Conservation (phyloP, 106 monocot species). For the Acanthochlamys bracteata region DNA sequence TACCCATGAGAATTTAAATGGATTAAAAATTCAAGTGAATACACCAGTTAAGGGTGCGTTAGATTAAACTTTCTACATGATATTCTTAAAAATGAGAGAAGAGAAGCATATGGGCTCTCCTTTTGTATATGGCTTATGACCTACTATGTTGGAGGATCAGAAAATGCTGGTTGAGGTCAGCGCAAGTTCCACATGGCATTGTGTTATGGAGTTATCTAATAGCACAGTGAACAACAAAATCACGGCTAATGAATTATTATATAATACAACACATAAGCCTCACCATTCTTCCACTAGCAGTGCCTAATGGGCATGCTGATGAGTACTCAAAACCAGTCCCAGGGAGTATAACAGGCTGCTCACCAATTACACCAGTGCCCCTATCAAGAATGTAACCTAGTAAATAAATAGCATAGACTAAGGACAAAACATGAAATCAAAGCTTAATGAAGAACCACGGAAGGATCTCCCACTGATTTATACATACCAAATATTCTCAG, state of each 20-base stretch:
- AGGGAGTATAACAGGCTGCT: constrained; percentile 97
- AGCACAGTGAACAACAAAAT: background rate
- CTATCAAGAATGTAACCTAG: constrained; percentile 19
- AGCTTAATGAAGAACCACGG: constrained; percentile 3
- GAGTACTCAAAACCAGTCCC: constrained; percentile 87
- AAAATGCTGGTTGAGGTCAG: background rate
- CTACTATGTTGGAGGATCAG: background rate
- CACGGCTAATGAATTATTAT: background rate
- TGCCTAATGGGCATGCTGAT: constrained; percentile 73
- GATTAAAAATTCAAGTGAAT: background rate
- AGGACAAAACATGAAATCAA: background rate
- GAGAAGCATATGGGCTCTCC: background rate
- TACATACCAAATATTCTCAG: constrained; percentile 82
- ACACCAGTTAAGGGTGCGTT: background rate
- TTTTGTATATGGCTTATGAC: background rate
- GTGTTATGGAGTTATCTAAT: background rate
- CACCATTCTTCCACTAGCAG: constrained; percentile 90
- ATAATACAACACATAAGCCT: background rate
- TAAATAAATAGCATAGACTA: background rate
- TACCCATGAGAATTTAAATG: background rate
- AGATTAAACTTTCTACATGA: background rate
- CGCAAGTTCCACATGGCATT: background rate
- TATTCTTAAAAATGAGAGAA: background rate
- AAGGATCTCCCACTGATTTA: background rate
- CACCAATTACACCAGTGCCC: constrained; percentile 88